Evolutionary conservation across 768 basidiomycete genomes (phyloP).

Genomic region (Trametes elegans): DNA sequence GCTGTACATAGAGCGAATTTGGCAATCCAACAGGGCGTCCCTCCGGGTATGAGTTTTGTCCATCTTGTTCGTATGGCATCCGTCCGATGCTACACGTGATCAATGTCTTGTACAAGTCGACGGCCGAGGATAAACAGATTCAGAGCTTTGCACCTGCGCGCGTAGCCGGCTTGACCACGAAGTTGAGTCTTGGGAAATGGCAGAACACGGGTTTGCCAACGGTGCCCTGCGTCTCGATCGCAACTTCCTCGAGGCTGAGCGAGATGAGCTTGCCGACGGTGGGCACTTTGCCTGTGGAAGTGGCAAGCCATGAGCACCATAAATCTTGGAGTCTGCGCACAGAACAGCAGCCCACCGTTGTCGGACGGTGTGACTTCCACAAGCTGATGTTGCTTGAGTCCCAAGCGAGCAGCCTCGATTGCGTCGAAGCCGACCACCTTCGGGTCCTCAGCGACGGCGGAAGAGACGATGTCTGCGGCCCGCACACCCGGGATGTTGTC

Average conservation of each 20-base stretch:
- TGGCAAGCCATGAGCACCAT: background rate
- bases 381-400: constrained; percentile 36
- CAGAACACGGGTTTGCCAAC: constrained; percentile 39
- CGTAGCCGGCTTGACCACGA: constrained; percentile 14
- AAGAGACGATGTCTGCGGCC: constrained; percentile 42
- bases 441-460: constrained; percentile 38
- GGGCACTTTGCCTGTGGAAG: constrained; percentile 34
- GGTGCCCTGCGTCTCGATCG: constrained; percentile 43
- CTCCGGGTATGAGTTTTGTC: too few relatives aligned
- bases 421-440: constrained; percentile 44
- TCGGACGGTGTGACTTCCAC: constrained; percentile 49
- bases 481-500: constrained; percentile 37
- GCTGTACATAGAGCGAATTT: too few relatives aligned
- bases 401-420: constrained; percentile 42
- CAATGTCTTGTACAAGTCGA: too few relatives aligned
- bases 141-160: constrained; percentile 12
- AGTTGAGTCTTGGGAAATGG: constrained; percentile 51
- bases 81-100: too few relatives aligned
- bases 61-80: too few relatives aligned
- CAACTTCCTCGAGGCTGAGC: constrained; percentile 46
- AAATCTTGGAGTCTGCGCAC: too few relatives aligned
- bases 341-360: constrained; percentile 36
- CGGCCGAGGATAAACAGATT: too few relatives aligned
- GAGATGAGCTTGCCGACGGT: constrained; percentile 51
- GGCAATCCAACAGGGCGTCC: too few relatives aligned